Evolutionary conservation across 306 rosid genomes (phyloP), one percentile per base, ranked within the genome.

Genomic region (Acacia crassicarpa): DNA sequence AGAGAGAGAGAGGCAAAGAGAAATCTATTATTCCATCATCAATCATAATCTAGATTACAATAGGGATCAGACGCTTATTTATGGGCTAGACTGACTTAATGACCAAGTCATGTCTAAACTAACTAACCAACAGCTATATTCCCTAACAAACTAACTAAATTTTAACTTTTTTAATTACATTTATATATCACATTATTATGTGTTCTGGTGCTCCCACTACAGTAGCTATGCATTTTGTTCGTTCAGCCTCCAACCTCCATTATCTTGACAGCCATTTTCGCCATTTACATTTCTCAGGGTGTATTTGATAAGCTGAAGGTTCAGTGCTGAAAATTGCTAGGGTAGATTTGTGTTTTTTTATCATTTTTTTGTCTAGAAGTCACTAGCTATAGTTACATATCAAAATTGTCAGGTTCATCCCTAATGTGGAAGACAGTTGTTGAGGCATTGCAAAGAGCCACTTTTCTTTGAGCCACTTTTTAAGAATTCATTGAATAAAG

Each of bases 171-270:
- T 38, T 38, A n/a, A 6, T 38, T 38, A 38, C 41, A 38, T 38
- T 38, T 38, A 38, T 6, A 38, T 38, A 38, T 38, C 41, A 25
- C 70, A 38, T 74, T n/a, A 63, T 38, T 27, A 48, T 70, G 40
- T 41, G 78, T 51, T n/a, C 66, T 72, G 74, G 38, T 66, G 61
- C 54, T 56, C 43, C 78, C 75, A 9, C 75, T 22, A 8, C 75
- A 56, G 23, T 48, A 4, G 62, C 38, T 71, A 71, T 49, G 25
- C 30, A 74, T 12, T 69, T 59, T 59, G 32, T 38, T 80, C 45
- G 30, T 41, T 75, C 49, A 12, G 68, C 23, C 54, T 63, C n/a
- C n/a, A n/a, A n/a, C n/a, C n/a, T n/a, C 44, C 22, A 38, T 68
- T 46, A 65, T 58, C 72, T 30, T 11, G 40, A 62, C 67, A 83